phyloP scores from a whole-genome alignment of 495 filamentous ascomycete genomes.

The Neurospora africana region DNA sequence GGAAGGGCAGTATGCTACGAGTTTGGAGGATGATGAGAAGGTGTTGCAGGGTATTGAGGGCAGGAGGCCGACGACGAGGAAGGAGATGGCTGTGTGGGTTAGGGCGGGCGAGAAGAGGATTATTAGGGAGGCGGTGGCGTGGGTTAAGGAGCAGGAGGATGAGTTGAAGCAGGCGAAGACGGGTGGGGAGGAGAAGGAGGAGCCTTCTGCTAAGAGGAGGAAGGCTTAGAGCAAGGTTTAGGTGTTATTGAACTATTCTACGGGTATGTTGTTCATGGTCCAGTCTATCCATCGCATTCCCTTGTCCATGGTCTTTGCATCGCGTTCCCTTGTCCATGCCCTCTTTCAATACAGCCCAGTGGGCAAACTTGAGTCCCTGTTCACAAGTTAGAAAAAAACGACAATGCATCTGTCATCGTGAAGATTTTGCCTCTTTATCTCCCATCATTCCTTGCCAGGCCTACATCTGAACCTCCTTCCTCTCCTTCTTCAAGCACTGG shows the following conservation, averaged over 20 bases:
- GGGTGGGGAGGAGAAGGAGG: constrained; percentile 3
- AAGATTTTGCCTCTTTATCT: not conserved
- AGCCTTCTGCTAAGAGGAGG: constrained; percentile 13
- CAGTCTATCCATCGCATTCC: not conserved
- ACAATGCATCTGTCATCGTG: not conserved
- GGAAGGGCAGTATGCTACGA: constrained; percentile 50
- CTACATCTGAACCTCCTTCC: not conserved
- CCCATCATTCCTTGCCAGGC: not conserved
- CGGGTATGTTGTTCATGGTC: not conserved
- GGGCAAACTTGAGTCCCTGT: not conserved
- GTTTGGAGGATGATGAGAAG: constrained; percentile 49
- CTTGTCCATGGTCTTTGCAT: not conserved
- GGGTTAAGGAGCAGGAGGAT: constrained; percentile 8
- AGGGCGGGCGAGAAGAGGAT: constrained; percentile 73
- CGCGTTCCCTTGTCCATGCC: not conserved
- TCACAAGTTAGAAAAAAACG: not conserved
- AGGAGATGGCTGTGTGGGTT: constrained; percentile 60
- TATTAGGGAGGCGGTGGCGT: constrained; percentile 34
- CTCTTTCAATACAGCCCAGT: too few species aligned
- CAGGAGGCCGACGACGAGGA: constrained; percentile 29
- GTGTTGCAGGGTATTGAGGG: constrained; percentile 31
- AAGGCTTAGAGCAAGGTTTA: constrained; percentile 7
- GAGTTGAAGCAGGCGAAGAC: constrained; percentile 1
- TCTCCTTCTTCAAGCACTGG: not conserved
- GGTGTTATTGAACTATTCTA: not conserved